Percentiles rank a stretch among this genome's conserved stretches.
Conservation (phyloP, 2,329 filamentous ascomycete species). For the Fusarium torulosum region DNA sequence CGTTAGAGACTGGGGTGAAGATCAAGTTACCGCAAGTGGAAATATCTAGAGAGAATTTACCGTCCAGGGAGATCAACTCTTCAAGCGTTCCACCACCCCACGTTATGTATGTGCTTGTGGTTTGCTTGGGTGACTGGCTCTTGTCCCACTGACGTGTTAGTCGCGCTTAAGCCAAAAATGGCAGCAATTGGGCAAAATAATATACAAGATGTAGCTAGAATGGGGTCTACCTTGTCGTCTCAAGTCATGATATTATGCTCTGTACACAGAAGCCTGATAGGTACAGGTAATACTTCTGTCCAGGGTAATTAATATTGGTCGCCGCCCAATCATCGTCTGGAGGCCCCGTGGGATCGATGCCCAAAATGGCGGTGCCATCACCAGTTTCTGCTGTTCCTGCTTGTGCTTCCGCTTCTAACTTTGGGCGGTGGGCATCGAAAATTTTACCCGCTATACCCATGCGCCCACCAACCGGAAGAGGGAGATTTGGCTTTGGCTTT, state of each 20-base stretch:
- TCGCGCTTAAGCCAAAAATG: slow-evolving; percentile 18
- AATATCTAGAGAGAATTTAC: slow-evolving; percentile 37
- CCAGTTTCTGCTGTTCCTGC: slow-evolving; percentile 31
- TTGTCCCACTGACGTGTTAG: slow-evolving; percentile 23
- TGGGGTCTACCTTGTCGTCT: slow-evolving; percentile 11
- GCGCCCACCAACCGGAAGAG: slow-evolving; percentile 15
- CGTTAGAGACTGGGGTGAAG: background rate
- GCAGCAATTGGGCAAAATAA: slow-evolving; percentile 30
- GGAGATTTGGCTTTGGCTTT: slow-evolving; percentile 32
- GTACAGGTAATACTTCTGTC: background rate
- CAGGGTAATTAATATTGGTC: slow-evolving; percentile 24
- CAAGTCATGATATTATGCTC: slow-evolving; percentile 9
- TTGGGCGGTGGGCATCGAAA: slow-evolving; percentile 43
- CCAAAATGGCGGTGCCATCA: slow-evolving; percentile 41
- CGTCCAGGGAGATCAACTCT: background rate
- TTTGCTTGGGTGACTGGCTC: background rate
- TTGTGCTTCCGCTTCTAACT: background rate
- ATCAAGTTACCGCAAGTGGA: slow-evolving; percentile 29
- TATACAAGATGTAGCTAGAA: slow-evolving; percentile 10
- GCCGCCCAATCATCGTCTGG: slow-evolving; percentile 33
- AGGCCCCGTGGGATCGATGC: slow-evolving; percentile 36
- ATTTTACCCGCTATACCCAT: slow-evolving; percentile 46
- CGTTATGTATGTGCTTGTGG: slow-evolving; percentile 10
- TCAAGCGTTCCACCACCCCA: slow-evolving; percentile 26
- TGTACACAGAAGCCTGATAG: background rate